phyloP scores from a whole-genome alignment of 257 asterid species.

The Solanum bulbocastanum region DNA sequence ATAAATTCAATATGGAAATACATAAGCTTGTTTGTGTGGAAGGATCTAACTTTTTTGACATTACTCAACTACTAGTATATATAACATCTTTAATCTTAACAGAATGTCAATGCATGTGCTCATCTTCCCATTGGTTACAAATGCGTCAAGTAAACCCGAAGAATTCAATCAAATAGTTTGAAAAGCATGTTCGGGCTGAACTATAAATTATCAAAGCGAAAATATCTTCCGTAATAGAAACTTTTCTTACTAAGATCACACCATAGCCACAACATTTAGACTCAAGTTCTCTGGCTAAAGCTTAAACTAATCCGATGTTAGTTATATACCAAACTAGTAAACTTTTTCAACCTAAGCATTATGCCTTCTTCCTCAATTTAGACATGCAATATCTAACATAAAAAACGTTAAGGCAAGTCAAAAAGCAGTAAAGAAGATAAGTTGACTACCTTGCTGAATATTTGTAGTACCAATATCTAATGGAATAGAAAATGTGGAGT shows the following conservation, averaged over 20 bases:
- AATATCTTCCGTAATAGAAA: background rate
- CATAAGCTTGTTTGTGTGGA: background rate
- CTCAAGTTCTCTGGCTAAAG: background rate
- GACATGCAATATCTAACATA: background rate
- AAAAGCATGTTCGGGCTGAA: background rate
- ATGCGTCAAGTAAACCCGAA: background rate
- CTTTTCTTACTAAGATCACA: background rate
- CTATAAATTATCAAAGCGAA: background rate
- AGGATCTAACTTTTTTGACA: background rate
- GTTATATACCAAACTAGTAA: background rate
- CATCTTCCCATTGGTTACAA: background rate
- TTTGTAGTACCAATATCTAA: slow-evolving; percentile 35
- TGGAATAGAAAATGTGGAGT: slow-evolving; percentile 46
- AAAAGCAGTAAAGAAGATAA: background rate
- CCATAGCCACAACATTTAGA: background rate
- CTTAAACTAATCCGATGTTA: background rate
- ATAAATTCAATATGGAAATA: background rate
- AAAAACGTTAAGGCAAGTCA: background rate
- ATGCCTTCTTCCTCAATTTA: background rate
- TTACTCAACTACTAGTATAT: background rate
- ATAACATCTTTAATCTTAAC: background rate
- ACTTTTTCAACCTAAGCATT: background rate
- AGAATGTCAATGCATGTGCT: background rate
- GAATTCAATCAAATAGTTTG: background rate
- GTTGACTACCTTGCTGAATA: slow-evolving; percentile 44